Evolutionary conservation across 306 rosid genomes (phyloP), one percentile per base, ranked within the genome.

Genomic region (Pterocarpus santalinus): DNA sequence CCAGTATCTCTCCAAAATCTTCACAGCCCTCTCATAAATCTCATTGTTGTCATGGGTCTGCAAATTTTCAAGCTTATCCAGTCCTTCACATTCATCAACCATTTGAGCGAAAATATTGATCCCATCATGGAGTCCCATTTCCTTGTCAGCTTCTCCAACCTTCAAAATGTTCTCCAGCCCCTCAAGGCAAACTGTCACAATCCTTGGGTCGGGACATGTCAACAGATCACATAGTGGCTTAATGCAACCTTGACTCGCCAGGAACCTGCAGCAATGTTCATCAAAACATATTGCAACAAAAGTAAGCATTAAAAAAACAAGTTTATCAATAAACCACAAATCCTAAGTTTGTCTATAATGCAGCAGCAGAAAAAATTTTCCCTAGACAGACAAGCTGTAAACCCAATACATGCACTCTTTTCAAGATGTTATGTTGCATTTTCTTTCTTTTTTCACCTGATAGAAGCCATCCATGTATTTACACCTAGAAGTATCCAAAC

Each of bases 1-100:
- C 95, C 93, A 91, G 46, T 91, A 91, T 80, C 88, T 87, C 90
- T 89, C 95, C 89, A 91, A 78, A 79, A 91, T 84, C 89, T 87
- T 91, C 65, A 91, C 91, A 22, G 93, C 90, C 83, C 86, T 91
- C 87, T 89, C 93, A 62, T 88, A 84, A 84, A 92, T 88, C 61
- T 90, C 97, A 15, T 82, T 65, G 89, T 88, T 88, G 80, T 82
- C 90, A 4, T 90, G 92, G n/a, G 61, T 81, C 81, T 92, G 90
- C 61, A 92, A 77, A 73, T 17, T 76, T 77, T 85, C 92, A 38
- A 90, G 90, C 88, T 90, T 92, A 8, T 88, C 92, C 78, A 86
- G 78, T 28, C 97, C 97, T 5, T 86, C 94, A 47, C 84, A 82
- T 8, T 90, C 92, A 56, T 88, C 89, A 12, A 92, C 75, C 73